A percentile compares a stretch with the other conserved stretches of the same genome.
phyloP scores from a whole-genome alignment of 169 alveolate genomes.

The Plasmodium cynomolgi region DNA sequence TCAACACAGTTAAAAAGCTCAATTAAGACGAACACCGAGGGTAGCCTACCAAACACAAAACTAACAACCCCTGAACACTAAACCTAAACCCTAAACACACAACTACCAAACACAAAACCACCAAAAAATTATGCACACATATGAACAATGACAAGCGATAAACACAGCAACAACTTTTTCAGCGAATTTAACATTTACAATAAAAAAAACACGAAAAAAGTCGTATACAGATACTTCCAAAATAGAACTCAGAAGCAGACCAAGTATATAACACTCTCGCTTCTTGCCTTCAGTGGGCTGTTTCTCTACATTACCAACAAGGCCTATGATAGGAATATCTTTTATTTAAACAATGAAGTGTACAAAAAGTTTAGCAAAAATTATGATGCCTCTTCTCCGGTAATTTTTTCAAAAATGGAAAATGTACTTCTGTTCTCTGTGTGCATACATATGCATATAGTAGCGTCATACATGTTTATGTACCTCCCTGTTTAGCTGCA shows the following conservation, averaged over 20 bases:
- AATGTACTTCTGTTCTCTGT: background rate
- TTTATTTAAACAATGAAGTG: conserved; percentile 70
- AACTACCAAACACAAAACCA: background rate
- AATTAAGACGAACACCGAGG: background rate
- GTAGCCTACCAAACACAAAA: background rate
- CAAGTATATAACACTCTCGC: conserved; percentile 60
- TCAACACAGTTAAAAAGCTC: background rate
- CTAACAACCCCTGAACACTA: background rate
- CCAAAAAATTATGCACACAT: background rate
- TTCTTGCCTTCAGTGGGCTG: conserved; percentile 62
- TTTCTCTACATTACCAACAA: conserved; percentile 54
- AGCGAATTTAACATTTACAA: conserved; percentile 74
- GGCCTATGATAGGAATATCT: conserved; percentile 74
- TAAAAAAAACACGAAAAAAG: conserved; percentile 73
- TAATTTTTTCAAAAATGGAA: conserved; percentile 13
- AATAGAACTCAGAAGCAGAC: conserved; percentile 75
- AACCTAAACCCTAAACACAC: too few species aligned
- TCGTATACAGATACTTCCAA: conserved; percentile 70
- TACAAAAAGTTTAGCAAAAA: conserved; percentile 49
- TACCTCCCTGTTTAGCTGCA: background rate
- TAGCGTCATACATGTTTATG: background rate
- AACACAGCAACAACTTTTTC: conserved; percentile 68
- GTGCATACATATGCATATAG: background rate
- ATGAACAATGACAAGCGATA: conserved; percentile 64
- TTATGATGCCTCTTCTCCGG: conserved; percentile 75